Evolutionary conservation across 768 basidiomycete genomes (phyloP), one percentile per base, ranked within the genome.

Genomic region (Tremella fuciformis): DNA sequence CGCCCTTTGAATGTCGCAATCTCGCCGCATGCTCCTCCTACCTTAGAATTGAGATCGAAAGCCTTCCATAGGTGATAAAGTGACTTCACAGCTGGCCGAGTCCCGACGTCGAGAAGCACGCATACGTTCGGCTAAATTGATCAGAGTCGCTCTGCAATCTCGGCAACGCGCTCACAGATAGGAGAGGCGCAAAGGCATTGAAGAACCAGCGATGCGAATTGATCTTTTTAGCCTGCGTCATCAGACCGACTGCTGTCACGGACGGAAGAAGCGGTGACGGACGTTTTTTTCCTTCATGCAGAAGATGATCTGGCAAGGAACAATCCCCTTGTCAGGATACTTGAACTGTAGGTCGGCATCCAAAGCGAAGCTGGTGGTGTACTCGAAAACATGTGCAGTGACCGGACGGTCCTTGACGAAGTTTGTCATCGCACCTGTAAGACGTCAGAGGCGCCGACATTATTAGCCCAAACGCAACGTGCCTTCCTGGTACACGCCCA

Each of bases 151-250:
- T 9, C 24, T 25, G 13, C 60, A 8, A 11, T 25, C 16, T 15
- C 21, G 40, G 18, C 16, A 1, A 18, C 9, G 11, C 0, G 66
- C 82, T n/a, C 41, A 87, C 88, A 78, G 88, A 88, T 25, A 97
- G 77, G 74, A 93, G 80, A 0, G 86, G 82, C 0, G 84, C 88
- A 73, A 97, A 89, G 0, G 91, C 93, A 73, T 96, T 97, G 78
- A 98, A 96, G 77, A 93, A 94, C 93, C 93, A 97, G 49, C 93
- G 81, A 69, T 96, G 92, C 48, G 88, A 89, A 75, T 96, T 97
- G 72, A 97, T 93, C 80, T 97, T 96, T 81, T 93, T 92, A 73
- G 90, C 87, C 73, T 67, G 44, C 15, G 18, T 2, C 29, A 16
- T 41, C n/a, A 39, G 8, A 46, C n/a, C 38, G 50, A 60, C 53